phyloP scores from a whole-genome alignment of 768 basidiomycete genomes.

The Infundibulicybe gibba region DNA sequence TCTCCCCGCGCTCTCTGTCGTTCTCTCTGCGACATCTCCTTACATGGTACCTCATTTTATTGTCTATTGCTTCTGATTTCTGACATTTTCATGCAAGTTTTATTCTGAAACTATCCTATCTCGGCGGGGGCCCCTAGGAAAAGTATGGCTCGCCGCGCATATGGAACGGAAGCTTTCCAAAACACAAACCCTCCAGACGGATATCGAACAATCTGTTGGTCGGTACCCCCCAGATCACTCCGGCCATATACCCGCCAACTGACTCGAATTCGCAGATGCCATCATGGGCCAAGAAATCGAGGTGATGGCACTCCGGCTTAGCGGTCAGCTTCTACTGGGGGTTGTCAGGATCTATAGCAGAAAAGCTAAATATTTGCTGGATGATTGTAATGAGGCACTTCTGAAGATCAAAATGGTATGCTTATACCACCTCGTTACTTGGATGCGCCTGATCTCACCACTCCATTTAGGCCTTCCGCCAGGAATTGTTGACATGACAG shows the following conservation, averaged over 20 bases:
- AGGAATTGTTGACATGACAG: constrained; percentile 93
- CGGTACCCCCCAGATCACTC: constrained; percentile 20
- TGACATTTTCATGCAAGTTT: constrained; percentile 46
- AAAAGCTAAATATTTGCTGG: constrained; percentile 95
- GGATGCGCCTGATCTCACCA: neutral
- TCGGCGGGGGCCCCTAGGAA: constrained; percentile 89
- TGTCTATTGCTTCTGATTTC: constrained; percentile 1
- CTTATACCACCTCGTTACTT: neutral
- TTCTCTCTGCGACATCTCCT: constrained; percentile 12
- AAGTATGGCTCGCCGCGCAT: constrained; percentile 99
- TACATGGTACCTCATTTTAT: constrained; percentile 22
- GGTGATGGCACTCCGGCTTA: constrained; percentile 92
- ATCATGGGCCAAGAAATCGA: constrained; percentile 94
- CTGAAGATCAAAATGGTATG: constrained; percentile 91
- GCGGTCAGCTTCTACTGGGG: constrained; percentile 92
- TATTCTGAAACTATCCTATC: constrained; percentile 94
- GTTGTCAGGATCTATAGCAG: constrained; percentile 97
- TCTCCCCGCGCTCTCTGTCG: too few relatives aligned
- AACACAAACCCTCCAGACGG: constrained; percentile 89
- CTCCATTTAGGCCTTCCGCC: constrained; percentile 76
- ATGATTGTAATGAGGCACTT: constrained; percentile 96
- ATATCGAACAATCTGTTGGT: constrained; percentile 94
- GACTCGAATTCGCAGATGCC: constrained; percentile 48
- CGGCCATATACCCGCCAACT: neutral
- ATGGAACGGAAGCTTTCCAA: constrained; percentile 98